These are phyloP conservation scores for Gossypioides kirkii DNA, from an alignment of 345 rosid genomes.

Conservation along the genomic window DNA sequence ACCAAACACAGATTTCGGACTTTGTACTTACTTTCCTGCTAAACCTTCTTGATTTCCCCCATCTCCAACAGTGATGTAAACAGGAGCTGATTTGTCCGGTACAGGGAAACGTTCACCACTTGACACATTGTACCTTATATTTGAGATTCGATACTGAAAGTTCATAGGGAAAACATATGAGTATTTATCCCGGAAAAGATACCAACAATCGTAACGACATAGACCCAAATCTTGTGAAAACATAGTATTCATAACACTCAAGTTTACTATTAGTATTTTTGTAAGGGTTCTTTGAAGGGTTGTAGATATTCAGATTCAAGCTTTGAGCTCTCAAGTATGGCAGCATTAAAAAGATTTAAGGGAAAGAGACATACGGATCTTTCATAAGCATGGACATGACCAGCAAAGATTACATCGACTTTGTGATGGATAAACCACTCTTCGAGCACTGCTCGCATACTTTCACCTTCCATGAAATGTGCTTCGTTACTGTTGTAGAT, in stretches of 20 bases:
- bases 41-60: constrained; percentile 66
- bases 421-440: constrained; percentile 56
- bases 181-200: neutral
- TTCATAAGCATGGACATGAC: constrained; percentile 98
- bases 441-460: constrained; percentile 79
- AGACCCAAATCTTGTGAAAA: neutral
- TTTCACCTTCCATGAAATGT: constrained; percentile 94
- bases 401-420: constrained; percentile 88
- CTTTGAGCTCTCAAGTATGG: neutral
- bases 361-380: constrained; percentile 60
- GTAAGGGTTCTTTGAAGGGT: neutral
- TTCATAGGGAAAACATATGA: neutral
- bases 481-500: constrained; percentile 76
- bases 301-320: no score
- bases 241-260: neutral
- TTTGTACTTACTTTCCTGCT: neutral
- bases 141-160: constrained; percentile 77
- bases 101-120: constrained; percentile 57
- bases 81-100: constrained; percentile 77
- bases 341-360: neutral
- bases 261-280: neutral
- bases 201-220: neutral
- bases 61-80: constrained; percentile 87
- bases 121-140: constrained; percentile 64
- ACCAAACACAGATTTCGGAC: neutral